Evolutionary conservation across 768 basidiomycete genomes (phyloP).

Genomic region (Suillus variegatus): DNA sequence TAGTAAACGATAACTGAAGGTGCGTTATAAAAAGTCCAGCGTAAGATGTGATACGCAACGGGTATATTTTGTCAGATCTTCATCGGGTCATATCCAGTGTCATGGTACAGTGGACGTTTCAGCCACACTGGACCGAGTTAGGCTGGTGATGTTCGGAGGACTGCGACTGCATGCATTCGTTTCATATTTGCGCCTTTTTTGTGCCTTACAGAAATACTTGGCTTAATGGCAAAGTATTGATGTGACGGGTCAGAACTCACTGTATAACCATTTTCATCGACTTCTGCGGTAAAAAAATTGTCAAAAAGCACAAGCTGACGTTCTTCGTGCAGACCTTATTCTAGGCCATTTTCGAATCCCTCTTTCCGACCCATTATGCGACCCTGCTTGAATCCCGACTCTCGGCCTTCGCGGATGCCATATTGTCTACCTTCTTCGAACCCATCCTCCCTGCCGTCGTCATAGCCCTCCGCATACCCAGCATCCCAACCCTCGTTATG

Average conservation of each 20-base stretch:
- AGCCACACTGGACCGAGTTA: slow-evolving; percentile 20
- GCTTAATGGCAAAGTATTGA: slow-evolving; percentile 13
- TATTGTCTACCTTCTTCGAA: slow-evolving; percentile 40
- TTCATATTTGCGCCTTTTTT: slow-evolving; percentile 28
- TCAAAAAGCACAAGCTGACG: slow-evolving; percentile 59
- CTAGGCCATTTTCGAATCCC: slow-evolving; percentile 36
- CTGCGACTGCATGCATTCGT: slow-evolving; percentile 26
- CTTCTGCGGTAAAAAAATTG: slow-evolving; percentile 50
- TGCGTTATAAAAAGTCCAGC: background rate
- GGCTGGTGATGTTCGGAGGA: slow-evolving; percentile 6
- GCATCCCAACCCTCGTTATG: slow-evolving; percentile 45
- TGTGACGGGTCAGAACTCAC: slow-evolving; percentile 22
- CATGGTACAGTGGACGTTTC: slow-evolving; percentile 19
- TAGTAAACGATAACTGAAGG: background rate
- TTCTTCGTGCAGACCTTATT: slow-evolving; percentile 48
- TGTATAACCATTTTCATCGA: slow-evolving; percentile 27
- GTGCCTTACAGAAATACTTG: slow-evolving; percentile 15
- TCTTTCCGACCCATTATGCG: slow-evolving; percentile 30
- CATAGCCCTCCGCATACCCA: slow-evolving; percentile 48
- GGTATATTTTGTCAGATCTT: background rate
- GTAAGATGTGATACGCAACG: background rate
- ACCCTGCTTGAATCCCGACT: slow-evolving; percentile 37
- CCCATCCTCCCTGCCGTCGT: slow-evolving; percentile 47
- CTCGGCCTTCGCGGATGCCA: slow-evolving; percentile 39
- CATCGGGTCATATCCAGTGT: slow-evolving; percentile 4